phyloP scores from a whole-genome alignment of 139 green algal genomes.

The Limnomonas spitsbergensis region DNA sequence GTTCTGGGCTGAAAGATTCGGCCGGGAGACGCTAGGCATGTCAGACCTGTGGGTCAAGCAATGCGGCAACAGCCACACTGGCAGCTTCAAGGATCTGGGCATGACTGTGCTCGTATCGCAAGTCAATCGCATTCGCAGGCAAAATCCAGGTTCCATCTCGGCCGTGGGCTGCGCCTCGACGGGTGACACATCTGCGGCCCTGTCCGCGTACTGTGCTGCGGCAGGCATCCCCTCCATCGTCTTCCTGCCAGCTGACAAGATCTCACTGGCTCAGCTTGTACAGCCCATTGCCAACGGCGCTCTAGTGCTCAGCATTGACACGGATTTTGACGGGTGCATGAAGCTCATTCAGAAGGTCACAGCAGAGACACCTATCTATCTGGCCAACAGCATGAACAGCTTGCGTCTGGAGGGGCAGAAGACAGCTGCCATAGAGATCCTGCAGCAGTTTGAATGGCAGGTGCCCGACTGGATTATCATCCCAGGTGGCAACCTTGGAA shows the following conservation, averaged over 20 bases:
- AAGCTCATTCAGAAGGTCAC: conserved; percentile 90
- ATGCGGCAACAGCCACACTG: conserved; percentile 98
- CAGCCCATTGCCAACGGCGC: conserved; percentile 99
- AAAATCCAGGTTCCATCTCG: conserved; percentile 79
- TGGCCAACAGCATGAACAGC: conserved; percentile 98
- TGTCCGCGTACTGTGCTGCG: conserved; percentile 96
- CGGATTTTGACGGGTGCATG: conserved; percentile 99
- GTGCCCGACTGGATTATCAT: conserved; percentile 99
- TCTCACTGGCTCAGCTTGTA: conserved; percentile 95
- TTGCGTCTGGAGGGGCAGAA: conserved; percentile 98
- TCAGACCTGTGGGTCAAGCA: conserved; percentile 99
- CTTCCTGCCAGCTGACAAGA: conserved; percentile 98
- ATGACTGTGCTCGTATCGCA: conserved; percentile 98
- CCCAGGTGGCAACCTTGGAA: conserved; percentile 96
- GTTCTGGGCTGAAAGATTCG: conserved; percentile 99
- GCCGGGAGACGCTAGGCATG: conserved; percentile 89
- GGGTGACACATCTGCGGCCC: conserved; percentile 94
- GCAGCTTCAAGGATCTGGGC: conserved; percentile 98
- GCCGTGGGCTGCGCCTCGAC: conserved; percentile 98
- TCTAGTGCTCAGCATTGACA: conserved; percentile 97
- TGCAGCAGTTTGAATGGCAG: conserved; percentile 99
- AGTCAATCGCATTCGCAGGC: conserved; percentile 79
- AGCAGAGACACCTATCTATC: conserved; percentile 94
- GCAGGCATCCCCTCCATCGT: conserved; percentile 97
- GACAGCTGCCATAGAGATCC: conserved; percentile 98